Conservation (phyloP, 1,139 yeast genomes). For the Debaryomyces robertsiae region DNA sequence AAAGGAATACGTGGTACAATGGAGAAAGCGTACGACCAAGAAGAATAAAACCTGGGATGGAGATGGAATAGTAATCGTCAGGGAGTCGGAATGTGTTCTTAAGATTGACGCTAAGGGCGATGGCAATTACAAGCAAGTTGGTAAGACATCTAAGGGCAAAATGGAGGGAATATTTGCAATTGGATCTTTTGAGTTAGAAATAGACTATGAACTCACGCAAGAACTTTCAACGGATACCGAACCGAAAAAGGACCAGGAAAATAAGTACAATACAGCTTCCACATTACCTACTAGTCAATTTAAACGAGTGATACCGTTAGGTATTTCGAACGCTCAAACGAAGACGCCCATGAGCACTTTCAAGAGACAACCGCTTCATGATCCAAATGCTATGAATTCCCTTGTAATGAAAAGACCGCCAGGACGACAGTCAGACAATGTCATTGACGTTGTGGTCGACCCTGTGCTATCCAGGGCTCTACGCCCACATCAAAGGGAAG, state of each 20-base stretch:
- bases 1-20: slow-evolving; percentile 47
- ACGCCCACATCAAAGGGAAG: slow-evolving; percentile 85
- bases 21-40: slow-evolving; percentile 71
- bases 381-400: slow-evolving; percentile 9
- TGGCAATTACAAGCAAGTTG: slow-evolving; percentile 20
- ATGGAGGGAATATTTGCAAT: slow-evolving; percentile 20
- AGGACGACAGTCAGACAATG: slow-evolving; percentile 17
- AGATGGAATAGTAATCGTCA: slow-evolving; percentile 61
- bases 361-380: slow-evolving; percentile 12
- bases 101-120: slow-evolving; percentile 12
- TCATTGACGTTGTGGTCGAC: slow-evolving; percentile 68
- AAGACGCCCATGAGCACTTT: slow-evolving; percentile 3
- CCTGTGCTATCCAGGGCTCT: slow-evolving; percentile 58
- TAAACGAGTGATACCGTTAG: slow-evolving; percentile 5
- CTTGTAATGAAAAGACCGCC: slow-evolving; percentile 13
- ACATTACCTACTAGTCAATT: slow-evolving; percentile 2
- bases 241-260: slow-evolving; percentile 1
- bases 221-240: background rate
- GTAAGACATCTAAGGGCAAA: slow-evolving; percentile 17
- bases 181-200: slow-evolving; percentile 33
- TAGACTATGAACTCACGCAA: slow-evolving; percentile 23
- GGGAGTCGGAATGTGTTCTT: slow-evolving; percentile 14
- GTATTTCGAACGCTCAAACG: background rate
- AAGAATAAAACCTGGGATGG: slow-evolving; percentile 96
- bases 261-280: background rate